Evolutionary conservation across 176 grass and related monocot genomes (phyloP).

Genomic region (Hordeum vulgare): MorexV3_pseudomolecules_assembly NC_058521.1:9985344-9985843

Average conservation of each 20-base stretch:
- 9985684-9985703: constrained; percentile 42
- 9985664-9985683: constrained; percentile 88
- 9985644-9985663: constrained; percentile 98
- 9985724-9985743: not conserved
- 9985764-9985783: not conserved
- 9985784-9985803: not conserved
- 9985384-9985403: no score
- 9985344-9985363: no score
- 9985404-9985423: no score
- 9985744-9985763: not conserved
- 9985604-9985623: constrained; percentile 88
- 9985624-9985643: constrained; percentile 84
- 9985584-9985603: constrained; percentile 20
- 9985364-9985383: no score
- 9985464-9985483: not conserved
- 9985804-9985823: not conserved
- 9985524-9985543: not conserved
- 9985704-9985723: constrained; percentile 19
- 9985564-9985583: not conserved
- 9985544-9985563: not conserved
- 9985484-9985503: not conserved
- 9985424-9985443: no score
- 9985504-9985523: not conserved
- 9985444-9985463: no score
- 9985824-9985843: not conserved